phyloP scores from a whole-genome alignment of 2,329 filamentous ascomycete species.

The Monosporascus sp. region DNA sequence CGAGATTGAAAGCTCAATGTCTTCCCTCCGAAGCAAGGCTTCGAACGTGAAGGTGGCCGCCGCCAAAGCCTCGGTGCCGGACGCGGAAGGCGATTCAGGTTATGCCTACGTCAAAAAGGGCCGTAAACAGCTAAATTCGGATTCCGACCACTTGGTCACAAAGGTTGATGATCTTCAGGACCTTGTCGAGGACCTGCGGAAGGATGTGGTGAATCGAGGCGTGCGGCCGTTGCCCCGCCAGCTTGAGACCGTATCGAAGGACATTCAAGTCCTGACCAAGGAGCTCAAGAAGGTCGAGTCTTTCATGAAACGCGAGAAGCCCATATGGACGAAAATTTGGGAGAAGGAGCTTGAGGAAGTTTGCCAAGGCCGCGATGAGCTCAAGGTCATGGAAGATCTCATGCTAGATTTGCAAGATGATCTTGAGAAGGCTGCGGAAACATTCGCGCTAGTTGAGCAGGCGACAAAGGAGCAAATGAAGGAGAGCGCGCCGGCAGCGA shows the following conservation, averaged over 20 bases:
- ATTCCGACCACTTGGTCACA: slow-evolving; percentile 85
- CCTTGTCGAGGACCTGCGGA: slow-evolving; percentile 90
- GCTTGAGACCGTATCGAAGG: slow-evolving; percentile 83
- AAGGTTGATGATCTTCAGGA: slow-evolving; percentile 98
- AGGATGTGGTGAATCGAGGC: slow-evolving; percentile 90
- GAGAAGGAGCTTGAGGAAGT: slow-evolving; percentile 95
- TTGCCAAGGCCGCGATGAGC: slow-evolving; percentile 89
- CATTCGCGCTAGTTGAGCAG: slow-evolving; percentile 91
- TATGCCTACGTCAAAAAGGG: slow-evolving; percentile 80
- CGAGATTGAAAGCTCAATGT: slow-evolving; percentile 85
- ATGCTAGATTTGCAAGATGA: slow-evolving; percentile 90
- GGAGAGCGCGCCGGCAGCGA: slow-evolving; percentile 49
- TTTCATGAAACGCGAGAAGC: slow-evolving; percentile 86
- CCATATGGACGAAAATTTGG: slow-evolving; percentile 98
- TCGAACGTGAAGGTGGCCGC: slow-evolving; percentile 72
- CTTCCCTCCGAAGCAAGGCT: slow-evolving; percentile 75
- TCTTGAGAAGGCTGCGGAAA: slow-evolving; percentile 88
- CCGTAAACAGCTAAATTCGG: slow-evolving; percentile 79
- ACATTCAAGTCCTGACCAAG: slow-evolving; percentile 73
- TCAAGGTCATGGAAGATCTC: slow-evolving; percentile 94
- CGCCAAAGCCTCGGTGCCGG: slow-evolving; percentile 64
- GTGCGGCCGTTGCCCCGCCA: slow-evolving; percentile 88
- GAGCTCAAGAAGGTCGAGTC: slow-evolving; percentile 94
- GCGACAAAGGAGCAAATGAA: slow-evolving; percentile 98
- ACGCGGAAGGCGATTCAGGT: slow-evolving; percentile 72